Evolutionary conservation across 2,329 filamentous ascomycete genomes (phyloP).

Genomic region (Chalara sp.): DNA sequence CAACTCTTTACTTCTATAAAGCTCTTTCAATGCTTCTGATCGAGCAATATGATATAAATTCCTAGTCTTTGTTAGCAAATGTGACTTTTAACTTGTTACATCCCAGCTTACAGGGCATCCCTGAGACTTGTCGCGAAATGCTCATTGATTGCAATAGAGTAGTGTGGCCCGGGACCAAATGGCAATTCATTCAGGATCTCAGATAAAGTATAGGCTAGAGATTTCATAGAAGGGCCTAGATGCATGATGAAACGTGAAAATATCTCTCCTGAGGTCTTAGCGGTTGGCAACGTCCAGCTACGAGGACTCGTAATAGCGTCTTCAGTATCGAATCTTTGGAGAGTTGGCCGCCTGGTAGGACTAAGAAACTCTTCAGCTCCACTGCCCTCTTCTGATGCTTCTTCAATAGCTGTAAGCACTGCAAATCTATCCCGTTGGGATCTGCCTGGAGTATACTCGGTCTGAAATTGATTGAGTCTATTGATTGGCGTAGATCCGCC

Average conservation of each 20-base stretch:
- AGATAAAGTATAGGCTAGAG: conserved; percentile 82
- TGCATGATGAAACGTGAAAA: conserved; percentile 86
- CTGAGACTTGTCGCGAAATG: conserved; percentile 74
- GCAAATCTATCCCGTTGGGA: conserved; percentile 34
- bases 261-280: conserved; percentile 69
- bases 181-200: conserved; percentile 84
- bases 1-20: conserved; percentile 76
- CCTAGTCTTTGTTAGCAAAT: conserved; percentile 11
- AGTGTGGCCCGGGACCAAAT: conserved; percentile 62
- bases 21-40: conserved; percentile 64
- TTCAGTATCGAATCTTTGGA: conserved; percentile 13
- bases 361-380: conserved; percentile 41
- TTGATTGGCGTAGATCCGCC: conserved; percentile 12
- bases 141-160: conserved; percentile 67
- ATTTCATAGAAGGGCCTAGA: conserved; percentile 92
- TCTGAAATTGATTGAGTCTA: neutral
- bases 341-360: conserved; percentile 8
- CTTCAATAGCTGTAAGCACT: conserved; percentile 54
- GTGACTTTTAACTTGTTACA: neutral
- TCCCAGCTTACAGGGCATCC: conserved; percentile 56
- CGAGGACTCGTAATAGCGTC: conserved; percentile 18
- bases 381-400: conserved; percentile 50
- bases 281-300: conserved; percentile 26
- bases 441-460: conserved; percentile 28
- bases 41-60: conserved; percentile 71